phyloP scores from a whole-genome alignment of 2,329 filamentous ascomycete genomes.

The Fusarium oligoseptatum region DNA sequence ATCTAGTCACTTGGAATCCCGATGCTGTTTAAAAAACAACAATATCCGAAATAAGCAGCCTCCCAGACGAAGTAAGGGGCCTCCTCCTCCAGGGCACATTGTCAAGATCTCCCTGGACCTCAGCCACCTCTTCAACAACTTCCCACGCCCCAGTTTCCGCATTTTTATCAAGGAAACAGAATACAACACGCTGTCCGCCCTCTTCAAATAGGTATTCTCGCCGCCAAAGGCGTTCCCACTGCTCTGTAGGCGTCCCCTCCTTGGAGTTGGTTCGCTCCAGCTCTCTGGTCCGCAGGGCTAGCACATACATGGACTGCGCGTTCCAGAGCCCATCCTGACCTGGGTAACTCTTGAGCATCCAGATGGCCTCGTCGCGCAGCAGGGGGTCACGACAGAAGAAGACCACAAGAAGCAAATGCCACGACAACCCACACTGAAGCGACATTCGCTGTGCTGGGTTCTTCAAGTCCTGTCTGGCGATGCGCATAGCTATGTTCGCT shows the following conservation, averaged over 20 bases:
- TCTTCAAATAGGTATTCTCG: constrained; percentile 54
- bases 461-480: constrained; percentile 18
- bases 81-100: constrained; percentile 25
- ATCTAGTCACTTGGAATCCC: no score
- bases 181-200: constrained; percentile 48
- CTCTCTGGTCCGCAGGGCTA: constrained; percentile 44
- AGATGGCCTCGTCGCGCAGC: constrained; percentile 49
- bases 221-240: constrained; percentile 50
- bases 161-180: constrained; percentile 49
- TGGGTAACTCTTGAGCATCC: constrained; percentile 51
- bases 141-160: constrained; percentile 27
- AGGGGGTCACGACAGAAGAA: constrained; percentile 51
- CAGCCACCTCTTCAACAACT: constrained; percentile 34
- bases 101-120: constrained; percentile 24
- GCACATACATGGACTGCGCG: constrained; percentile 43
- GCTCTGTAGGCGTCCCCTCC: constrained; percentile 47
- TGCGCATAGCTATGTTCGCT: constrained; percentile 43
- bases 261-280: constrained; percentile 47
- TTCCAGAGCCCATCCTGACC: constrained; percentile 52
- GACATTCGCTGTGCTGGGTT: constrained; percentile 37
- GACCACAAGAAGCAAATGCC: constrained; percentile 40
- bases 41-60: constrained; percentile 31
- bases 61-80: constrained; percentile 24
- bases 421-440: constrained; percentile 48
- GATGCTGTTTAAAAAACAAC: constrained; percentile 1